These are phyloP conservation scores for Graphilbum fragrans DNA, from an alignment of 2,329 filamentous ascomycete genomes.

Conservation along the genomic window DNA sequence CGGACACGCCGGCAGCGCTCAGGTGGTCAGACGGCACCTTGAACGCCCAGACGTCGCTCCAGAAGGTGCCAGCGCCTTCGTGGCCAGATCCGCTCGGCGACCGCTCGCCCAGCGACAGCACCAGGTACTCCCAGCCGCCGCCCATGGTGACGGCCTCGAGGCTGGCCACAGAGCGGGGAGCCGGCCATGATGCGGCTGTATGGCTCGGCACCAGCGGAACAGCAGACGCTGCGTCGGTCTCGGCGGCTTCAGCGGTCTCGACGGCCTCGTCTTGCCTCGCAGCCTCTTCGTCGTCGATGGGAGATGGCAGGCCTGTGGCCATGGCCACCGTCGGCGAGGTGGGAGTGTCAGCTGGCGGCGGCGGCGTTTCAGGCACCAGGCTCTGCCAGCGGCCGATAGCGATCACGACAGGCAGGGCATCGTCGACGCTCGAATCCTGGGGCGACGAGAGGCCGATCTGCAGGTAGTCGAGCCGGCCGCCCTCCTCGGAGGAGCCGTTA, in stretches of 20 bases:
- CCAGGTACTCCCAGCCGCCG: constrained; percentile 48
- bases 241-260: constrained; percentile 6
- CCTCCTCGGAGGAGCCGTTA: constrained; percentile 57
- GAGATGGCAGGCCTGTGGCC: neutral
- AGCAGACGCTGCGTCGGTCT: constrained; percentile 4
- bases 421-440: constrained; percentile 29
- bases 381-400: constrained; percentile 42
- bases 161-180: constrained; percentile 38
- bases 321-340: neutral
- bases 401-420: constrained; percentile 35
- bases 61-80: constrained; percentile 39
- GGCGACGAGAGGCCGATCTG: constrained; percentile 44
- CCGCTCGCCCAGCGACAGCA: constrained; percentile 48
- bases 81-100: constrained; percentile 35
- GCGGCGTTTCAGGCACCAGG: constrained; percentile 10
- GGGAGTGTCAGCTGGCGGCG: constrained; percentile 4
- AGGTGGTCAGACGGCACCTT: constrained; percentile 43
- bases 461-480: constrained; percentile 58
- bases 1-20: constrained; percentile 41
- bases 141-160: constrained; percentile 45
- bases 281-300: neutral
- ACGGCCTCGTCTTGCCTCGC: constrained; percentile 19
- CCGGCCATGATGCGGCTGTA: constrained; percentile 29
- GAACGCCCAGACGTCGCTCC: constrained; percentile 52
- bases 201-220: constrained; percentile 16